Evolutionary conservation across 2,329 filamentous ascomycete species (phyloP), one percentile per base, ranked within the genome.

Genomic region (Talaromyces pinophilus): DNA sequence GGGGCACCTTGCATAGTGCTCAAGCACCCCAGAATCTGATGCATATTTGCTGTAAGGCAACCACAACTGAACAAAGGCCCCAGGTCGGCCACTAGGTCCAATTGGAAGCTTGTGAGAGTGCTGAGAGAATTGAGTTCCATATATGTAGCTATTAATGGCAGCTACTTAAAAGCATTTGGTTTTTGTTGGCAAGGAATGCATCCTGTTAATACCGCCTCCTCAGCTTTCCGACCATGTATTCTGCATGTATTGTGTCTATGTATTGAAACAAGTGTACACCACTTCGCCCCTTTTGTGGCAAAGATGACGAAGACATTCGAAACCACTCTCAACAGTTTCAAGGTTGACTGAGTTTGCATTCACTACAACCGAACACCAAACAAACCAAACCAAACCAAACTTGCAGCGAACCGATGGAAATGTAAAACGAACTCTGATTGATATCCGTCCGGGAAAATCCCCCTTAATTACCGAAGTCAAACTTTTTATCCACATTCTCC

Each of bases 41-140:
- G 52, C 52, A 55, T 35, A 13, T 55, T 57, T 57, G 54, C 33
- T 57, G 54, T 40, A 57, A 40, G 54, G 52, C 30, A 55, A 35
- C 52, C 17, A 55, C 28, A 19, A 55, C 8, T 55, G 30, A 30
- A 19, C 13, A 13, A 17, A 55, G 50, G 25, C 4, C n/a, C 25
- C 8, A 1, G 48, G 25, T 8, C 13, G 5, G 15, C 25, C 48
- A 17, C 17, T 44, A 19, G 42, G 42, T 57, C 54, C 11, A 25
- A 22, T 57, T 38, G 30, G 10, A 15, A 7, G 33, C 54, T 57
- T 57, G 33, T 40, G 33, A 19, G 22, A 55, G 28, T 55, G 52
- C n/a, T 55, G 17, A 6, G 19, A n/a, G 30, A 1, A 57, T 22
- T 25, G 54, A 55, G 30, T 5, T 33, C 3, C 50, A 33, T 30